Conservation (phyloP, 148 eudicot species). For the Gaultheria prostrata region DNA sequence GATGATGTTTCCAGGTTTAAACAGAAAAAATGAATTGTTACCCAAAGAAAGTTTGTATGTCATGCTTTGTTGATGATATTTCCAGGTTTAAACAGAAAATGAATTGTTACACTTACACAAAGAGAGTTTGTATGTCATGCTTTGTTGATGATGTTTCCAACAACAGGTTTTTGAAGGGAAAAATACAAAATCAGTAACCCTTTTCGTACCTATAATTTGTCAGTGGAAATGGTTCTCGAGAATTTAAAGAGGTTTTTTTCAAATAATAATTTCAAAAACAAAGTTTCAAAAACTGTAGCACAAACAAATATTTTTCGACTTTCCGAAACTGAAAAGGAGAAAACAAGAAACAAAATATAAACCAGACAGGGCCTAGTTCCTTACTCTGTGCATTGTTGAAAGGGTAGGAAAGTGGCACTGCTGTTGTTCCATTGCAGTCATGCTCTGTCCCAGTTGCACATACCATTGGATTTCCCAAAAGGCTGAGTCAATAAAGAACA, state of each 20-base stretch:
- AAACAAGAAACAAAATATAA: background rate
- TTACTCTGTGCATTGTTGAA: conserved; percentile 56
- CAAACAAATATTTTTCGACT: background rate
- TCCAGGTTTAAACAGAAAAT: background rate
- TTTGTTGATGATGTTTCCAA: background rate
- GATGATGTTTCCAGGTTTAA: too few species aligned
- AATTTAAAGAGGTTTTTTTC: background rate
- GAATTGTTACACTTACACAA: background rate
- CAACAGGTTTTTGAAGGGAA: background rate
- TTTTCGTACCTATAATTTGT: background rate
- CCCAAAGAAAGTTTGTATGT: background rate
- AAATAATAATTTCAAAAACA: background rate
- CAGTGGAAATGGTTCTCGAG: background rate
- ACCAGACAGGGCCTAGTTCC: conserved; percentile 17
- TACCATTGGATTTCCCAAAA: conserved; percentile 74
- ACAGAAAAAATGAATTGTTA: background rate
- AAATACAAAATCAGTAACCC: background rate
- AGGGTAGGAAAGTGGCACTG: conserved; percentile 66
- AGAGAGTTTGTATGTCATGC: background rate
- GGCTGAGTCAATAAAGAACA: conserved; percentile 35
- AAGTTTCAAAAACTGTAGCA: background rate
- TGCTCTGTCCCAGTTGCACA: conserved; percentile 70
- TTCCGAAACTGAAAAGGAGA: background rate
- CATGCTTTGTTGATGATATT: background rate
- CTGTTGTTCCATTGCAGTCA: conserved; percentile 75